These are phyloP conservation scores for Lichtheimia ramosa DNA, from an alignment of 371 early-diverging fungal genomes.

Conservation along the genomic window DNA sequence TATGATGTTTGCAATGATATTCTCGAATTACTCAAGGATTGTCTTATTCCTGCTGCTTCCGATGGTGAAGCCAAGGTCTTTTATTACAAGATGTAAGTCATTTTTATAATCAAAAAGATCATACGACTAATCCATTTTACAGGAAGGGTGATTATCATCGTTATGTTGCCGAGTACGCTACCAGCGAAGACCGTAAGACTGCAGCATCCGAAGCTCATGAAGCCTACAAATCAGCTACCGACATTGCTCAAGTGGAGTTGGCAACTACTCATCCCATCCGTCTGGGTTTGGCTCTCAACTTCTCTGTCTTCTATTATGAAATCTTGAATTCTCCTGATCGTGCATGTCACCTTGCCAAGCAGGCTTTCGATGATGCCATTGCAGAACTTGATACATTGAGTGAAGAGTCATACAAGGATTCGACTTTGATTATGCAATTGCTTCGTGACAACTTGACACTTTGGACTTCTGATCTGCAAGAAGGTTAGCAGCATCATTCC, in stretches of 20 bases:
- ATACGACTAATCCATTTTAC: constrained; percentile 8
- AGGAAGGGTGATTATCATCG: constrained; percentile 99
- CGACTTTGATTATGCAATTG: constrained; percentile 99
- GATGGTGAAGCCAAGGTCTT: constrained; percentile 97
- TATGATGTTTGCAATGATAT: constrained; percentile 95
- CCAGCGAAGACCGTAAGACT: constrained; percentile 85
- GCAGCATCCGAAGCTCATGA: constrained; percentile 89
- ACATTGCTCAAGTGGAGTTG: constrained; percentile 90
- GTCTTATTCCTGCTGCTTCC: constrained; percentile 84
- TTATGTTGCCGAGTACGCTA: constrained; percentile 98
- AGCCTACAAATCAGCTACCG: constrained; percentile 96
- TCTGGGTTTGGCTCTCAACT: constrained; percentile 99
- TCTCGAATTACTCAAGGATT: constrained; percentile 87
- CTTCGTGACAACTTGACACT: constrained; percentile 99
- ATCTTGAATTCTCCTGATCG: constrained; percentile 98
- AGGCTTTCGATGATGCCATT: constrained; percentile 99
- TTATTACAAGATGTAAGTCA: constrained; percentile 96
- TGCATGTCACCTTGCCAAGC: constrained; percentile 98
- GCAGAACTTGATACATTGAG: constrained; percentile 98
- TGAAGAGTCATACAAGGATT: constrained; percentile 99
- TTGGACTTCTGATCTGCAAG: constrained; percentile 98
- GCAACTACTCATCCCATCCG: constrained; percentile 99
- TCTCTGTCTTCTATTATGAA: constrained; percentile 99
- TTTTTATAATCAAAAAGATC: background rate
- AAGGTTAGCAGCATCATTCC: constrained; percentile 35